phyloP scores from a whole-genome alignment of 805 yeast species.

The Schwanniomyces occidentalis region DNA sequence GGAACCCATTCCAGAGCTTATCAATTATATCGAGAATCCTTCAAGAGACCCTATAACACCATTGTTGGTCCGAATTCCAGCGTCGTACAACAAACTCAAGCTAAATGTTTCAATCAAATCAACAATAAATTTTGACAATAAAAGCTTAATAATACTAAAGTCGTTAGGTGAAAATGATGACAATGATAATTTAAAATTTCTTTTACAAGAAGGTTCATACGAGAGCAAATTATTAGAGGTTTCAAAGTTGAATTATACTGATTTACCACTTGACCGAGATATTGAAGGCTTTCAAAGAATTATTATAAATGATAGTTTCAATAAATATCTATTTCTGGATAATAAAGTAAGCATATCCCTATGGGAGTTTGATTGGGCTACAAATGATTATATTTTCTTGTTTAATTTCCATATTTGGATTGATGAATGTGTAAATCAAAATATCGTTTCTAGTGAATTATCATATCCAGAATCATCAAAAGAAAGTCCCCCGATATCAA shows the following conservation, averaged over 20 bases:
- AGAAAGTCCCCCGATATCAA: conserved; percentile 3
- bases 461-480: neutral
- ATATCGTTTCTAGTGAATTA: neutral
- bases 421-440: conserved; percentile 9
- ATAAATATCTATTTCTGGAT: conserved; percentile 12
- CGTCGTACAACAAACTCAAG: conserved; percentile 24
- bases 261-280: conserved; percentile 25
- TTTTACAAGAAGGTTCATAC: conserved; percentile 9
- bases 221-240: conserved; percentile 18
- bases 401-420: conserved; percentile 31
- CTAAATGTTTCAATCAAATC: conserved; percentile 27
- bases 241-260: conserved; percentile 28
- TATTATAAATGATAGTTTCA: conserved; percentile 28
- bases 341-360: conserved; percentile 22
- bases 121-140: conserved; percentile 4
- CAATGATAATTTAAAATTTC: conserved; percentile 10
- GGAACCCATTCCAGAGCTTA: conserved; percentile 12
- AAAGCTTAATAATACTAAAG: conserved; percentile 34
- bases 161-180: conserved; percentile 18
- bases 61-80: conserved; percentile 29
- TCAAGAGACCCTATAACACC: conserved; percentile 19
- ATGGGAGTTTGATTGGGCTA: conserved; percentile 22
- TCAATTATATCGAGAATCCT: conserved; percentile 28
- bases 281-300: conserved; percentile 19
- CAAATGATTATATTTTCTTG: conserved; percentile 14